These are phyloP conservation scores for Tirmania nivea DNA, from an alignment of 495 filamentous ascomycete genomes.

Conservation along the genomic window DNA sequence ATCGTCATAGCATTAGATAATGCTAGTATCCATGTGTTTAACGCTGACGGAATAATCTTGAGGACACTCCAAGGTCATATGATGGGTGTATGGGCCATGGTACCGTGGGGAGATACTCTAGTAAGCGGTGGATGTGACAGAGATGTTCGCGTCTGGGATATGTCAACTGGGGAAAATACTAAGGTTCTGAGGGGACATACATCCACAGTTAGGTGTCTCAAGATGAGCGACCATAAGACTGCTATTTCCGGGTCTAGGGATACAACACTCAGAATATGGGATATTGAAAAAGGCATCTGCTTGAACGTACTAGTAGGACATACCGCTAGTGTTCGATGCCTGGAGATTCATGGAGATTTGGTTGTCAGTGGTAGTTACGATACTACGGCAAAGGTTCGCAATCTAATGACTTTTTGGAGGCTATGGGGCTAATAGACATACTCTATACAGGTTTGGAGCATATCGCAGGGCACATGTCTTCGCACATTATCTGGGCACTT, in stretches of 20 bases:
- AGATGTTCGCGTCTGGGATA: constrained; percentile 93
- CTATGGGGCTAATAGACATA: too few relatives aligned
- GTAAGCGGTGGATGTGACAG: constrained; percentile 94
- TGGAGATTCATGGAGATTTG: constrained; percentile 86
- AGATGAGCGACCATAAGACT: constrained; percentile 84
- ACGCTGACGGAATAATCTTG: constrained; percentile 67
- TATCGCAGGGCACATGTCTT: constrained; percentile 75
- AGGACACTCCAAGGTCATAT: constrained; percentile 85
- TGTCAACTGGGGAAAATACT: constrained; percentile 71
- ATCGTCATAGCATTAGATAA: constrained; percentile 96
- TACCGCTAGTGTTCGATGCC: constrained; percentile 85
- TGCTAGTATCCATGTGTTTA: constrained; percentile 94
- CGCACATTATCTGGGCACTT: constrained; percentile 86
- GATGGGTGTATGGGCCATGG: constrained; percentile 99
- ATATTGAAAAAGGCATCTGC: constrained; percentile 67
- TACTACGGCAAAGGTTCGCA: constrained; percentile 54
- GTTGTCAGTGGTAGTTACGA: constrained; percentile 96
- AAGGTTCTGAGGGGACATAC: constrained; percentile 83
- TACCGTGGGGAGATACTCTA: constrained; percentile 86
- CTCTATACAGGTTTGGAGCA: constrained; percentile 48
- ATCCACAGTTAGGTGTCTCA: constrained; percentile 86
- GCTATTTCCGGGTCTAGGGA: constrained; percentile 93
- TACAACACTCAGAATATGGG: constrained; percentile 87
- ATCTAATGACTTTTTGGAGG: too few relatives aligned
- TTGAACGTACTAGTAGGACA: constrained; percentile 84